These are phyloP conservation scores for Aspergillus unguis DNA, from an alignment of 2,329 filamentous ascomycete genomes.

Conservation along the genomic window DNA sequence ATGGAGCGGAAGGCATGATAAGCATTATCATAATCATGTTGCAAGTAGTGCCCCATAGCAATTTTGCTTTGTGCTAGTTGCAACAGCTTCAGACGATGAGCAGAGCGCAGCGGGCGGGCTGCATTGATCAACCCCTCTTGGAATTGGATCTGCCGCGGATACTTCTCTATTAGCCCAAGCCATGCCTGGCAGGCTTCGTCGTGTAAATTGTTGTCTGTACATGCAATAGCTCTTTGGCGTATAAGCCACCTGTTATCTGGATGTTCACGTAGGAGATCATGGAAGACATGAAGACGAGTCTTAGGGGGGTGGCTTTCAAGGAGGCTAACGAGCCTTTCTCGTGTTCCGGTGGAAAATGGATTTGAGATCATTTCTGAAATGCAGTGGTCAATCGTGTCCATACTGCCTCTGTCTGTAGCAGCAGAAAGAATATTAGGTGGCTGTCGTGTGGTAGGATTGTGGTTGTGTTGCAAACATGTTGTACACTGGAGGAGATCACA, in stretches of 20 bases:
- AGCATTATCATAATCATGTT: background rate
- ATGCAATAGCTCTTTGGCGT: background rate
- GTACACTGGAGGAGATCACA: background rate
- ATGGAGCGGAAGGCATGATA: background rate
- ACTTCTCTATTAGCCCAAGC: background rate
- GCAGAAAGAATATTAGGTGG: background rate
- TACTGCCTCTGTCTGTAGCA: background rate
- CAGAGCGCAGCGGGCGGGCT: background rate
- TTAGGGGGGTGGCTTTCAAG: background rate
- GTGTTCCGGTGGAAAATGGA: background rate
- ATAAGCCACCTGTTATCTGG: background rate
- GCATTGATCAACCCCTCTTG: background rate
- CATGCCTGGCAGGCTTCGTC: background rate
- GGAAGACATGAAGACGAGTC: background rate
- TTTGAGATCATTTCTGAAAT: background rate
- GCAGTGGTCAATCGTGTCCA: background rate
- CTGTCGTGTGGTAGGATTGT: background rate
- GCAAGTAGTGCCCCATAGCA: background rate
- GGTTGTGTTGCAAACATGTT: background rate
- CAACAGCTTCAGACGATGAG: background rate
- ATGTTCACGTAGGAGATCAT: background rate
- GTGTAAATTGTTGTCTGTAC: background rate
- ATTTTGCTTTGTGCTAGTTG: background rate
- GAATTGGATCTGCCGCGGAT: background rate
- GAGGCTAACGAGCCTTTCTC: background rate